These are phyloP conservation scores for Ustilago tritici DNA, from an alignment of 1,284 basidiomycete species.

Conservation along the genomic window DNA sequence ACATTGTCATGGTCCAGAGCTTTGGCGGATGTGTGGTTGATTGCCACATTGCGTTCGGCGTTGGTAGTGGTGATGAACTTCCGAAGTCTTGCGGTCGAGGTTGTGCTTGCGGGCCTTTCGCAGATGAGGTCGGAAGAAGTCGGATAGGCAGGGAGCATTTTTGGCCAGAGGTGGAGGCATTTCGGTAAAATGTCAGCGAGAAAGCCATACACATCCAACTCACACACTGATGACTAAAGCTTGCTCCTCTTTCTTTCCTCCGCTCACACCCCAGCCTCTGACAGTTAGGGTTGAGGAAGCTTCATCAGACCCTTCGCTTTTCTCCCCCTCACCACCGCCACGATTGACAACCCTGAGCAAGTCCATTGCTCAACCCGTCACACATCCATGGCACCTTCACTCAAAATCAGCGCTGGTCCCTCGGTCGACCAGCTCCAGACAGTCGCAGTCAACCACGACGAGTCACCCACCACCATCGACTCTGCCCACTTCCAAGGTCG, in stretches of 20 bases:
- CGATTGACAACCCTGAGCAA: not conserved
- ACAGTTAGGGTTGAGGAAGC: not conserved
- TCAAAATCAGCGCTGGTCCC: constrained; percentile 63
- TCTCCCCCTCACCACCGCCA: not conserved
- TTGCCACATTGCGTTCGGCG: not conserved
- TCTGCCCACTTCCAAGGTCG: constrained; percentile 58
- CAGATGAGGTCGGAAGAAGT: no score
- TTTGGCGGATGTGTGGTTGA: not conserved
- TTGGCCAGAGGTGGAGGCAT: no score
- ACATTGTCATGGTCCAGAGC: not conserved
- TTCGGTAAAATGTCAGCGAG: no score
- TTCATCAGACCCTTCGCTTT: not conserved
- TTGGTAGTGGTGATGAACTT: no score
- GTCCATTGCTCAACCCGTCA: not conserved
- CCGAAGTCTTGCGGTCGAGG: no score
- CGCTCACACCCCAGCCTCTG: no score
- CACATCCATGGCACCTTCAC: constrained; percentile 60
- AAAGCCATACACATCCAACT: no score
- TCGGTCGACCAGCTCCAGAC: constrained; percentile 45
- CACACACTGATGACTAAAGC: constrained; percentile 5
- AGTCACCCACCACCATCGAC: constrained; percentile 32
- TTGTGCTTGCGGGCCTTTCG: no score
- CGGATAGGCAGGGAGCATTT: no score
- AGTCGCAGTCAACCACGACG: constrained; percentile 62
- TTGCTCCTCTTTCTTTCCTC: not conserved